These are phyloP conservation scores for Chrysanthemum seticuspe DNA, from an alignment of 129 eudicot genomes.

Conservation along the genomic window DNA sequence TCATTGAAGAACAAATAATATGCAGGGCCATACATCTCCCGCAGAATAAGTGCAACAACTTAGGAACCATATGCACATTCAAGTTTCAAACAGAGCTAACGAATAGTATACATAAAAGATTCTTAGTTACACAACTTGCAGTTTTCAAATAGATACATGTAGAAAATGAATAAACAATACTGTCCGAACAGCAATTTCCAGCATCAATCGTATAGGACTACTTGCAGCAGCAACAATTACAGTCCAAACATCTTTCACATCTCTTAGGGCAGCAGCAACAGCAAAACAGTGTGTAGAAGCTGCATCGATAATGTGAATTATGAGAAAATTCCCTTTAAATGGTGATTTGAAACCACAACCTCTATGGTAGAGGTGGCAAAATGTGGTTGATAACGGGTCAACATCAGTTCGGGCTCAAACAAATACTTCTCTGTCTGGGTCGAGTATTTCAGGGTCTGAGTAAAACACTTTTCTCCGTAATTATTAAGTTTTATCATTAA, in stretches of 20 bases:
- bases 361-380: too few relatives aligned
- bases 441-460: too few relatives aligned
- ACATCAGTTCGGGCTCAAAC: too few relatives aligned
- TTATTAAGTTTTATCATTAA: too few relatives aligned
- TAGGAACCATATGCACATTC: not conserved
- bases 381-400: too few relatives aligned
- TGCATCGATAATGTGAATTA: conserved; percentile 27
- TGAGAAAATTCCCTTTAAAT: not conserved
- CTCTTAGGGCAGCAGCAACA: conserved; percentile 52
- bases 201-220: conserved; percentile 3
- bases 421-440: too few relatives aligned
- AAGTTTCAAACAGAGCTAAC: not conserved
- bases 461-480: too few relatives aligned
- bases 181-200: not conserved
- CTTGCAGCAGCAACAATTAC: conserved; percentile 38
- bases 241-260: conserved; percentile 45
- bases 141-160: not conserved
- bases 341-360: conserved; percentile 8
- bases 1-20: conserved; percentile 9
- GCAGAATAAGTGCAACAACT: not conserved
- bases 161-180: not conserved
- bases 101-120: not conserved
- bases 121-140: conserved; percentile 3
- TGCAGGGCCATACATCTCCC: not conserved
- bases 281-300: conserved; percentile 60